Percentiles rank a stretch among this genome's conserved stretches.
Evolutionary conservation across 345 rosid genomes (phyloP).

Genomic region (Euphorbia peplus): DNA sequence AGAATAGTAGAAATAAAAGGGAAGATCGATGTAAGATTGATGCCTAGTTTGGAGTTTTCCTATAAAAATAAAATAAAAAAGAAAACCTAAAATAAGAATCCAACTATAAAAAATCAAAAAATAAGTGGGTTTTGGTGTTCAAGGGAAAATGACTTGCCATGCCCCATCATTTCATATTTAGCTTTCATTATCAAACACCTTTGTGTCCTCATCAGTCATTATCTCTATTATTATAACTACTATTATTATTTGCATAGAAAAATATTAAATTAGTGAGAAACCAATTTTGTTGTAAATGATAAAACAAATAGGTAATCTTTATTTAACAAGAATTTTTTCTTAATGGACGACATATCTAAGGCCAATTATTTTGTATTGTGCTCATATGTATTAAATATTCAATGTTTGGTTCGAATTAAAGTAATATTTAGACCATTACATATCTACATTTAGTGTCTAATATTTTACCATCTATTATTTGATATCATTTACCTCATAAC

Average conservation of each 20-base stretch:
- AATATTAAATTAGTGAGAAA: not conserved
- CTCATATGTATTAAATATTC: not conserved
- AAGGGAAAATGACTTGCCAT: constrained; percentile 21
- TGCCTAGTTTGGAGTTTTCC: constrained; percentile 8
- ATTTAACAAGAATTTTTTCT: not conserved
- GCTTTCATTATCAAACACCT: constrained; percentile 40
- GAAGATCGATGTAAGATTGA: constrained; percentile 5
- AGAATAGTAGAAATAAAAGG: not conserved
- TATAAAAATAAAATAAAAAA: not conserved
- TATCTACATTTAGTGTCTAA: too few species aligned
- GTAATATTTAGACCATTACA: too few species aligned
- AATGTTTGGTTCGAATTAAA: not conserved
- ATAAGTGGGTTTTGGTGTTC: constrained; percentile 37
- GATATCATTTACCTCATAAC: too few species aligned
- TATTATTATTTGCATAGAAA: not conserved
- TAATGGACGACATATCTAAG: constrained; percentile 13
- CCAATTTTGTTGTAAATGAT: constrained; percentile 26
- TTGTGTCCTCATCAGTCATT: constrained; percentile 51
- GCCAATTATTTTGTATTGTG: not conserved
- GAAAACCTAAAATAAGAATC: constrained; percentile 24
- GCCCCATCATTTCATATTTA: constrained; percentile 25
- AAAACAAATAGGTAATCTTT: constrained; percentile 16
- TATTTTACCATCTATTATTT: too few species aligned
- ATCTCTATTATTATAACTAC: constrained; percentile 11
- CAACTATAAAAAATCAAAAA: constrained; percentile 23